Conservation (phyloP, 805 yeast genomes). For the Teunomyces aglyptinius region DNA sequence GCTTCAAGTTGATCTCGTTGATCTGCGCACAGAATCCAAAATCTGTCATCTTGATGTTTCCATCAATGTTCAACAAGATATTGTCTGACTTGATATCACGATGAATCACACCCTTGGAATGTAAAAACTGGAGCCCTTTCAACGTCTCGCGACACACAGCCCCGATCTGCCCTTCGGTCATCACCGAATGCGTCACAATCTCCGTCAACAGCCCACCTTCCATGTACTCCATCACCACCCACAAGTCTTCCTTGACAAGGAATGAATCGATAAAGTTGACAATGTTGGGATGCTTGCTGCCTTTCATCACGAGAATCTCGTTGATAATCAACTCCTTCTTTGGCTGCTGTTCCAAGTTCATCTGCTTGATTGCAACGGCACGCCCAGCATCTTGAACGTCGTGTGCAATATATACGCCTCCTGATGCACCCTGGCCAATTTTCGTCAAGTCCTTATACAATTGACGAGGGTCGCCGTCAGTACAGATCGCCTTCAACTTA, state of each 20-base stretch:
- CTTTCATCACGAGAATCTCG: slow-evolving; percentile 95
- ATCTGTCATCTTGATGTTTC: slow-evolving; percentile 92
- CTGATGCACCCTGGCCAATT: slow-evolving; percentile 98
- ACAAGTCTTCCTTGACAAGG: slow-evolving; percentile 70
- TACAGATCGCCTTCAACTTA: slow-evolving; percentile 72
- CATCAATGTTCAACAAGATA: slow-evolving; percentile 75
- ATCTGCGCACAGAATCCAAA: slow-evolving; percentile 94
- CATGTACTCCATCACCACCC: slow-evolving; percentile 99
- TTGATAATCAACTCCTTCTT: slow-evolving; percentile 92
- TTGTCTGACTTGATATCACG: slow-evolving; percentile 96
- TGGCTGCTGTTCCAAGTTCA: slow-evolving; percentile 93
- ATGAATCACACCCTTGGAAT: slow-evolving; percentile 89
- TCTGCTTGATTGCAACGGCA: slow-evolving; percentile 92
- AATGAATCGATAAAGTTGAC: slow-evolving; percentile 88
- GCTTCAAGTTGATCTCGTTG: slow-evolving; percentile 69
- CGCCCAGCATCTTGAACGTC: slow-evolving; percentile 48
- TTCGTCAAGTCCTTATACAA: slow-evolving; percentile 68
- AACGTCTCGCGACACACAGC: slow-evolving; percentile 91
- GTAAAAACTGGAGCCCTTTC: slow-evolving; percentile 82
- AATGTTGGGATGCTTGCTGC: slow-evolving; percentile 83
- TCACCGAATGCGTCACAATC: slow-evolving; percentile 83
- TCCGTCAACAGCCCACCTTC: slow-evolving; percentile 97
- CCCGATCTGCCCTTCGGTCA: slow-evolving; percentile 94
- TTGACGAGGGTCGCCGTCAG: slow-evolving; percentile 78
- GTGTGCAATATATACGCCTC: slow-evolving; percentile 91